Conservation (phyloP, 768 basidiomycete genomes). For the Phylloporus scabripes region DNA sequence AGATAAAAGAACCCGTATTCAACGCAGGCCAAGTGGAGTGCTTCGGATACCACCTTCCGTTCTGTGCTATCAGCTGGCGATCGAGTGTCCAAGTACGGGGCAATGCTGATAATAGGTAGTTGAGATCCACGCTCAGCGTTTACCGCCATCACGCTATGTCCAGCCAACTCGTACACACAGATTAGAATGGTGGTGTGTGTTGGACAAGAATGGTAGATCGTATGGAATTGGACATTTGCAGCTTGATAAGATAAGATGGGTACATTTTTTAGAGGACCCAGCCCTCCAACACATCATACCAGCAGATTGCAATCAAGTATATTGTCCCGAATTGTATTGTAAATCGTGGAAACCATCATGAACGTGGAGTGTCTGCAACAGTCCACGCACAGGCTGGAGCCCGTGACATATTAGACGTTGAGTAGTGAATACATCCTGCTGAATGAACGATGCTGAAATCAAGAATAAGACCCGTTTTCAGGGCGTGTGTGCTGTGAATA, state of each 20-base stretch:
- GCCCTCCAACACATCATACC: background rate
- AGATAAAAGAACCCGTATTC: conserved; percentile 90
- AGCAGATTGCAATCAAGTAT: background rate
- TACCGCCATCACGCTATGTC: background rate
- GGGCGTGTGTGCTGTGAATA: conserved; percentile 47
- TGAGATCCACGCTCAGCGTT: conserved; percentile 5
- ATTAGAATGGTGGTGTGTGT: background rate
- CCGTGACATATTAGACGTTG: conserved; percentile 16
- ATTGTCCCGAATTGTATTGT: conserved; percentile 1
- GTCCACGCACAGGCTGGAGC: background rate
- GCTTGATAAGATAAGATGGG: conserved; percentile 18
- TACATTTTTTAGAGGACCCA: background rate
- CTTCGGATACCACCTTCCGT: conserved; percentile 44
- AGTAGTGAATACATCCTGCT: conserved; percentile 19
- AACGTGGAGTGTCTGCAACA: background rate
- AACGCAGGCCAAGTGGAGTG: conserved; percentile 68
- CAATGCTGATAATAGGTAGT: conserved; percentile 70
- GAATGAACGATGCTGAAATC: conserved; percentile 8
- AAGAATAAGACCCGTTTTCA: conserved; percentile 30
- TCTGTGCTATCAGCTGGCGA: conserved; percentile 23
- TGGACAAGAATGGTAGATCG: background rate
- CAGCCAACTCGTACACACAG: background rate
- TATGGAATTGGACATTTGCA: background rate
- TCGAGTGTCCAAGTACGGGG: conserved; percentile 50
- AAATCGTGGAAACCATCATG: background rate